Evolutionary conservation across 2,329 filamentous ascomycete species (phyloP).

Genomic region (Hymenotorrendiella dingleyae): DNA sequence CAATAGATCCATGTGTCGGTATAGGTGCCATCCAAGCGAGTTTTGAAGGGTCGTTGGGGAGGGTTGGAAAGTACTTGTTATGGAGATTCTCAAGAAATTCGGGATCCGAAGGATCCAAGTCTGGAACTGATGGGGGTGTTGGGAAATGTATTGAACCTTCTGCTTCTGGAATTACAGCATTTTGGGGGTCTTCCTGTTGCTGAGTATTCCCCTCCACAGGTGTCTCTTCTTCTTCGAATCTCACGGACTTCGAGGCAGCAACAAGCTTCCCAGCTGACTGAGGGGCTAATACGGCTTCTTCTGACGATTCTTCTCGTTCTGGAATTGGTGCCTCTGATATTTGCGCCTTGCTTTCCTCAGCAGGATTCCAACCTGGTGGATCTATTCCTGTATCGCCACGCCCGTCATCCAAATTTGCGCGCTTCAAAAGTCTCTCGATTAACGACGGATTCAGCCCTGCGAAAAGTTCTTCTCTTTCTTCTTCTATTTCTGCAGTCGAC

Average conservation of each 20-base stretch:
- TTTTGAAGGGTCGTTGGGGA: slow-evolving; percentile 77
- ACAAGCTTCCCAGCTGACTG: slow-evolving; percentile 21
- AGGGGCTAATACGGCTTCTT: slow-evolving; percentile 18
- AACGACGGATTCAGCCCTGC: slow-evolving; percentile 68
- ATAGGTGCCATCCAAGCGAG: slow-evolving; percentile 85
- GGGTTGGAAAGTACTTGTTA: slow-evolving; percentile 85
- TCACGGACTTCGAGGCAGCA: slow-evolving; percentile 39
- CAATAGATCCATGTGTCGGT: slow-evolving; percentile 56
- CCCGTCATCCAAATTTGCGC: slow-evolving; percentile 29
- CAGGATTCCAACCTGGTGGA: neutral
- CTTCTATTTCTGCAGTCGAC: slow-evolving; percentile 74
- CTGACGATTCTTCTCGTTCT: neutral
- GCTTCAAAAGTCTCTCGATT: slow-evolving; percentile 63
- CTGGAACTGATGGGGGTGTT: slow-evolving; percentile 46
- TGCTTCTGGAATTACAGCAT: slow-evolving; percentile 56
- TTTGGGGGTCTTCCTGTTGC: too few species aligned
- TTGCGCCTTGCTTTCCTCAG: neutral
- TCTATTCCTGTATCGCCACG: slow-evolving; percentile 28
- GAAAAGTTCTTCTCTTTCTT: slow-evolving; percentile 76
- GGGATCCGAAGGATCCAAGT: slow-evolving; percentile 77
- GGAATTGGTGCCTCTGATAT: too few species aligned
- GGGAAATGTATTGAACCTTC: slow-evolving; percentile 34
- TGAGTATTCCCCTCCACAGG: slow-evolving; percentile 35
- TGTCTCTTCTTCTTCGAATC: slow-evolving; percentile 31
- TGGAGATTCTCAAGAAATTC: slow-evolving; percentile 82